Evolutionary conservation across 1,284 basidiomycete genomes (phyloP).

Genomic region (Chalciporus piperatoides): DNA sequence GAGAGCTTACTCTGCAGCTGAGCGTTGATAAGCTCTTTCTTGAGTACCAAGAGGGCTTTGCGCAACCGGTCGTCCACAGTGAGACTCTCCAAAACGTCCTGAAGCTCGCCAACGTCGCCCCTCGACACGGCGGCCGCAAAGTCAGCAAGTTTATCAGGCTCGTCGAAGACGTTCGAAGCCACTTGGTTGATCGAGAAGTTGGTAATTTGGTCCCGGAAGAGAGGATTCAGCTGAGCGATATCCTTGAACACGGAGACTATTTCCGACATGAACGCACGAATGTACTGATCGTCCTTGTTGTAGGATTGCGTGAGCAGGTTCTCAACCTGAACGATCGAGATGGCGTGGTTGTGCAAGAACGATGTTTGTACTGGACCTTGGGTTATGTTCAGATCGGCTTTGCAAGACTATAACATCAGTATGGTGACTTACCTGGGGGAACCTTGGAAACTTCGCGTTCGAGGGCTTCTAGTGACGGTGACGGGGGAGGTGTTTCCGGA

Average conservation of each 20-base stretch:
- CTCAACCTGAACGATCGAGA: constrained; percentile 90
- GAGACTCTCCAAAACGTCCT: constrained; percentile 89
- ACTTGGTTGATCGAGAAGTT: constrained; percentile 96
- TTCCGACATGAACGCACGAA: constrained; percentile 95
- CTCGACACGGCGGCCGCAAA: constrained; percentile 96
- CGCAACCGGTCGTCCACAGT: constrained; percentile 87
- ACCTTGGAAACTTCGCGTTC: constrained; percentile 18
- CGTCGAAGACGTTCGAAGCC: constrained; percentile 96
- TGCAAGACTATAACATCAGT: not conserved
- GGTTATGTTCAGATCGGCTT: no score
- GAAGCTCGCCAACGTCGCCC: constrained; percentile 87
- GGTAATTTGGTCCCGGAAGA: constrained; percentile 98
- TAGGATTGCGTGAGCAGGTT: constrained; percentile 82
- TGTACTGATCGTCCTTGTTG: constrained; percentile 91
- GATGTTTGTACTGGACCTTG: constrained; percentile 73
- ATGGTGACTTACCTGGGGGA: constrained; percentile 17
- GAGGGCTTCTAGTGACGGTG: constrained; percentile 36
- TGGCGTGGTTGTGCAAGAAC: constrained; percentile 86
- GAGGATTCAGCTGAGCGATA: constrained; percentile 94
- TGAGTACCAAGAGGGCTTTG: constrained; percentile 89
- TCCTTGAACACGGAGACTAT: constrained; percentile 99
- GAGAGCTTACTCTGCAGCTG: constrained; percentile 95
- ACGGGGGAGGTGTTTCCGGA: constrained; percentile 46
- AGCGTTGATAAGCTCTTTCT: constrained; percentile 98
- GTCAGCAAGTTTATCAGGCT: constrained; percentile 97